Base-by-base conservation (phyloP, 192 early-diverging fungal genomes). In the Mycoemilia scoparia region DNA sequence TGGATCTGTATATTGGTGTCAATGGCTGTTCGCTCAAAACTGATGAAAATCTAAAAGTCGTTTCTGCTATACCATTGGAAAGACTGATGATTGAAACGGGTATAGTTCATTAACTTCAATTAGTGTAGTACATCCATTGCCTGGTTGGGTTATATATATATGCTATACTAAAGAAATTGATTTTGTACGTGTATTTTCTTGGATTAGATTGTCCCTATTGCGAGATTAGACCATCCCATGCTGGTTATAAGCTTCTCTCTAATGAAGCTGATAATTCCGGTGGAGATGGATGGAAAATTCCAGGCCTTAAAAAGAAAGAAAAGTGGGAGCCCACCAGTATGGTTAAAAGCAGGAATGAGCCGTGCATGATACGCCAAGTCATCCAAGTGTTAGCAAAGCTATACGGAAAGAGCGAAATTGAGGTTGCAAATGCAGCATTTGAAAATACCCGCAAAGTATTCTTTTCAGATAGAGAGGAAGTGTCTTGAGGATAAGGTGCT, bases 1-100 rank as follows among this genome's bases (percentile, higher is more conserved):
- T 88, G 24, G 84, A 67, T 2, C 56, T 92, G 13, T 82, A 75
- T 51, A 82, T 97, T 51, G 89, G 92, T n/a, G 68, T 97, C 47
- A 97, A 91, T 44, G 92, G 92, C 0, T 97, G 92, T 52, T 88
- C 84, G 8, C 45, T 91, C 14, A 91, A 91, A 51, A 87, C 85
- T 2, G 59, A 73, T 25, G 85, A 85, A 22, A 91, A 87, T 43
- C 32, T 96, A 7, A 64, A 73, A 2, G 77, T 80, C 0, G 71
- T 75, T 2, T 64, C 52, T 24, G 39, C 45, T 18, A 73, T 95
- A 22, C 90, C 93, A 7, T 24, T 71, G 30, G 79, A 93, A 24
- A 57, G 61, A 18, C 41, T 97, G 16, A 75, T 95, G 82, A 48
- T 97, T 37, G 93, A 95, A 49, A 95, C 92, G 3, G n/a, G 77